These are phyloP conservation scores for Xerocomus amazonicus DNA, from an alignment of 1,284 basidiomycete genomes.

Conservation along the genomic window DNA sequence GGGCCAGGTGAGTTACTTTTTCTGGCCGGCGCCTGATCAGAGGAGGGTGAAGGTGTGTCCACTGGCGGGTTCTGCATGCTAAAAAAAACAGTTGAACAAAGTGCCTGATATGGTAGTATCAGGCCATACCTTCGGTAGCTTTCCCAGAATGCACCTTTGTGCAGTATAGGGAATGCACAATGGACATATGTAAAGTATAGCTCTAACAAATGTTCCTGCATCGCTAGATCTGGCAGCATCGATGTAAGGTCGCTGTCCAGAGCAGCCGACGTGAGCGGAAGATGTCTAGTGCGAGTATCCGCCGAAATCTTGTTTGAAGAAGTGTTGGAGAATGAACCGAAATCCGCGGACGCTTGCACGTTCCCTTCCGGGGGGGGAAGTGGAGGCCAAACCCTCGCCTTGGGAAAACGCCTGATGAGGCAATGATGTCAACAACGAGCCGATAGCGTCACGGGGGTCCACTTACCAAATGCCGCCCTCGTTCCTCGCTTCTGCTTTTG, in stretches of 20 bases:
- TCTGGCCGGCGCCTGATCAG: constrained; percentile 26
- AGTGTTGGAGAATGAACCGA: constrained; percentile 6
- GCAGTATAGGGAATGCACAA: constrained; percentile 66
- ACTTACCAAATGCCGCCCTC: constrained; percentile 76
- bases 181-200: constrained; percentile 81
- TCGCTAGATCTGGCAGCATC: constrained; percentile 48
- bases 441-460: background rate
- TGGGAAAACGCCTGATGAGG: constrained; percentile 66
- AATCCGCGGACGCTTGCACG: constrained; percentile 7
- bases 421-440: constrained; percentile 1
- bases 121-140: constrained; percentile 47
- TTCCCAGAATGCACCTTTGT: constrained; percentile 67
- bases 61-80: constrained; percentile 26
- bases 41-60: constrained; percentile 33
- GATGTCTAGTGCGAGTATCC: constrained; percentile 5
- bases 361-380: constrained; percentile 36
- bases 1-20: constrained; percentile 35
- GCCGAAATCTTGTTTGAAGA: constrained; percentile 4
- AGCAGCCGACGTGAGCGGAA: constrained; percentile 14
- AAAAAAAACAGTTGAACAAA: background rate
- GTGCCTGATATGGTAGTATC: background rate
- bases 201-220: constrained; percentile 67
- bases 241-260: constrained; percentile 37
- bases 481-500: constrained; percentile 59
- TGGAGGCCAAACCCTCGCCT: constrained; percentile 79